Evolutionary conservation across 257 asterid genomes (phyloP), one percentile per base, ranked within the genome.

Genomic region (Linderniella brevidens): DNA sequence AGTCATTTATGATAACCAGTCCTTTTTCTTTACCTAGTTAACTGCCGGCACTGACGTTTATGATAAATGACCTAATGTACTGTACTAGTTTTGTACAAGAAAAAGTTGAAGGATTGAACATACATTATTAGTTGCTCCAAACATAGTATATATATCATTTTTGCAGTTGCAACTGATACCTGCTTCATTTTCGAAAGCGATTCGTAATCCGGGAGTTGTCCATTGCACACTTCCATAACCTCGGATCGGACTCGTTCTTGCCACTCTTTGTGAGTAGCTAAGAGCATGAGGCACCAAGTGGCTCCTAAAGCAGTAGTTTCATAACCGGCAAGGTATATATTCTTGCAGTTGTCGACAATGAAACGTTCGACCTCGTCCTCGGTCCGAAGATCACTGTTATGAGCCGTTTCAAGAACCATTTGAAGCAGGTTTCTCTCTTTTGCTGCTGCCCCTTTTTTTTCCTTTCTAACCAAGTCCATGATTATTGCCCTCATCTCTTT

Each of bases 261-360:
- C 93, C 93, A 80, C 1, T 78, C 73, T 47, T 87, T 87, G 62
- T 78, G 52, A 46, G 78, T 71, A 11, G 79, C 92, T 20, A 80
- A 66, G 35, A 63, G 46, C 85, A 85, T 64, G 71, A 85, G 63
- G 49, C 93, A 81, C 93, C 96, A 81, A 13, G 93, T 59, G 43
- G 80, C 74, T 1, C 92, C 59, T 49, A 60, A 63, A 37, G 81
- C 74, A 13, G 73, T 68, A 35, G 84, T 85, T 68, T 78, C 83
- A 11, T 78, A 69, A 19, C 92, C 92, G 48, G 93, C 92, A 32
- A 85, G 68, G 46, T 78, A 81, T 46, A 85, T 68, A 46, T 60
- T 78, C 75, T 81, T 78, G 71, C 93, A 85, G 42, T 78, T 81
- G 54, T 76, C 92, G 4, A 76, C 64, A 8, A 81, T 59, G 54